These are phyloP conservation scores for Calycina herbarum DNA, from an alignment of 2,329 filamentous ascomycete species.

Conservation along the genomic window DNA sequence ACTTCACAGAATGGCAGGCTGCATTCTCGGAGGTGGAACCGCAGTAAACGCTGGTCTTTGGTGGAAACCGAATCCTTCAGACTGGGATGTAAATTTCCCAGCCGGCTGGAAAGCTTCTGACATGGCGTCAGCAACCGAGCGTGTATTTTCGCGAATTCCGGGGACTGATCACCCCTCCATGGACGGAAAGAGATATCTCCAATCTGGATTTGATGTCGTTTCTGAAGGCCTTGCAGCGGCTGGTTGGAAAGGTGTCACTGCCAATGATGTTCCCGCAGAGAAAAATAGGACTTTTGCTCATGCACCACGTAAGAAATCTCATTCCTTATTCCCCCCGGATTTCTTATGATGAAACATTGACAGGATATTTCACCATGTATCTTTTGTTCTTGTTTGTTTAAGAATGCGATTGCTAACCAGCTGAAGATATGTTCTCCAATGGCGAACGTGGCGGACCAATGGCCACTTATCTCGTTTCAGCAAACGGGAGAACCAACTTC, in stretches of 20 bases:
- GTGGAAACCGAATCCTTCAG: slow-evolving; percentile 63
- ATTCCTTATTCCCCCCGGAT: too few species aligned
- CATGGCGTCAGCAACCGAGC: slow-evolving; percentile 56
- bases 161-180: slow-evolving; percentile 65
- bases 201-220: slow-evolving; percentile 64
- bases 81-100: slow-evolving; percentile 74
- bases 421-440: slow-evolving; percentile 57
- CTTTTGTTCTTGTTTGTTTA: too few species aligned
- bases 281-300: slow-evolving; percentile 67
- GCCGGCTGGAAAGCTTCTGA: slow-evolving; percentile 69
- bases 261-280: slow-evolving; percentile 55
- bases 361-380: too few species aligned
- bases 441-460: slow-evolving; percentile 69
- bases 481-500: slow-evolving; percentile 62
- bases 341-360: too few species aligned
- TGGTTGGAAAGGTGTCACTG: slow-evolving; percentile 64
- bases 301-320: slow-evolving; percentile 47
- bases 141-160: slow-evolving; percentile 67
- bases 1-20: slow-evolving; percentile 59
- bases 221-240: slow-evolving; percentile 56
- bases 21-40: slow-evolving; percentile 61
- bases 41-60: slow-evolving; percentile 65
- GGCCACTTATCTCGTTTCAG: slow-evolving; percentile 68
- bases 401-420: background rate
- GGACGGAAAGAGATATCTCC: slow-evolving; percentile 65